phyloP scores from a whole-genome alignment of 331 rosid genomes.

The Ulmus americana region DNA sequence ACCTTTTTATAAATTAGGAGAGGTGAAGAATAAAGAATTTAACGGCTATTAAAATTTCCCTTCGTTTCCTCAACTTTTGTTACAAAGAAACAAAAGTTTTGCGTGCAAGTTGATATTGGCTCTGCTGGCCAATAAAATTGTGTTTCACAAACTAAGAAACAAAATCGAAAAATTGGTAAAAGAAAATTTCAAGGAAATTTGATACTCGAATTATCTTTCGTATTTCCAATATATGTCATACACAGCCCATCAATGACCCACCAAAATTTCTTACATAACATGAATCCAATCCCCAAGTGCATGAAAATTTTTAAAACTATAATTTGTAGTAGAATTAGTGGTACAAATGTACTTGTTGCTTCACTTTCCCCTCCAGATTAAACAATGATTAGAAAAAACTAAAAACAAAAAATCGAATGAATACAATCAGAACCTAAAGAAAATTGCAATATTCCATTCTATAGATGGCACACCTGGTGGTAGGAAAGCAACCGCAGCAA shows the following conservation, averaged over 20 bases:
- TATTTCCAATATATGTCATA: slow-evolving; percentile 1
- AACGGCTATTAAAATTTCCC: too few relatives aligned
- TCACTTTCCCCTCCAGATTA: slow-evolving; percentile 19
- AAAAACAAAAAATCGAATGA: slow-evolving; percentile 13
- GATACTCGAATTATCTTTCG: slow-evolving; percentile 1
- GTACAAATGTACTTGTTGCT: slow-evolving; percentile 17
- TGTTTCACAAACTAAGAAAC: too few relatives aligned
- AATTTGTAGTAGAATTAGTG: slow-evolving; percentile 7
- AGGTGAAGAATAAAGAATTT: too few relatives aligned
- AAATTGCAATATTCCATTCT: slow-evolving; percentile 17
- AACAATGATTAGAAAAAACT: slow-evolving; percentile 17
- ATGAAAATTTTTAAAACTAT: background rate
- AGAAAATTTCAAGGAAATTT: slow-evolving; percentile 2
- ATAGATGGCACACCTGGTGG: slow-evolving; percentile 2
- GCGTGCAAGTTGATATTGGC: too few relatives aligned
- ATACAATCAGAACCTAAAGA: slow-evolving; percentile 13
- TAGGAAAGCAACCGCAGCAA: slow-evolving; percentile 12
- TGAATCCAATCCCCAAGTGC: slow-evolving; percentile 1
- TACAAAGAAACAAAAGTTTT: too few relatives aligned
- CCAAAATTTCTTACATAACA: slow-evolving; percentile 1
- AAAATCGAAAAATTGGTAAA: background rate
- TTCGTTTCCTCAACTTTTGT: too few relatives aligned
- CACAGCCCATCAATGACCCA: background rate
- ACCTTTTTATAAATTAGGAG: too few relatives aligned
- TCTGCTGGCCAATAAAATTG: too few relatives aligned